These are phyloP conservation scores for Rhizophagus sp. DNA, from an alignment of 192 early-diverging fungal genomes.

Conservation along the genomic window DNA sequence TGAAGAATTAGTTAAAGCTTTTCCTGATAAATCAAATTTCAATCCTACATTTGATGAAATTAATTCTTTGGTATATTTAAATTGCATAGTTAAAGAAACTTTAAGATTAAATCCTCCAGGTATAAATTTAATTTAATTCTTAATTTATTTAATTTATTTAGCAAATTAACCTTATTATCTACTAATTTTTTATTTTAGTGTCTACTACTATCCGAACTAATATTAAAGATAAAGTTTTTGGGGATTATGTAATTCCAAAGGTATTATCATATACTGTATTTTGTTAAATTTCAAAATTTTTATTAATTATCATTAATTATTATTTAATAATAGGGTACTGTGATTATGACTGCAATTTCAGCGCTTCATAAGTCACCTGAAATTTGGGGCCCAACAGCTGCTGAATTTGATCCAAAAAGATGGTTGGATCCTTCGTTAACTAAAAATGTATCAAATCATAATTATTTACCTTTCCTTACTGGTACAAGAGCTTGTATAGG, in stretches of 20 bases:
- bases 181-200: too few relatives aligned
- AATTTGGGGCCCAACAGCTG: conserved; percentile 11
- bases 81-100: conserved; percentile 54
- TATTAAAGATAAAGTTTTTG: conserved; percentile 38
- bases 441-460: conserved; percentile 31
- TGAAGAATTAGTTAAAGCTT: conserved; percentile 47
- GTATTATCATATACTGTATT: too few relatives aligned
- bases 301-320: too few relatives aligned
- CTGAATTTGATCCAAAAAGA: conserved; percentile 54
- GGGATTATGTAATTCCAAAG: conserved; percentile 53
- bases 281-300: background rate
- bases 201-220: conserved; percentile 24
- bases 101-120: conserved; percentile 50
- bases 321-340: background rate
- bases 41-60: conserved; percentile 47
- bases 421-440: conserved; percentile 47
- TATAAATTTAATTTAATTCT: background rate
- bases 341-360: background rate
- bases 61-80: conserved; percentile 48
- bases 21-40: conserved; percentile 42
- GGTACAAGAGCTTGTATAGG: conserved; percentile 62
- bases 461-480: conserved; percentile 47
- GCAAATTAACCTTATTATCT: too few relatives aligned
- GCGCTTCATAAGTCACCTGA: background rate
- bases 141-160: too few relatives aligned